Base-by-base conservation (phyloP, 495 filamentous ascomycete species). In the Cercophora newfieldiana region DNA sequence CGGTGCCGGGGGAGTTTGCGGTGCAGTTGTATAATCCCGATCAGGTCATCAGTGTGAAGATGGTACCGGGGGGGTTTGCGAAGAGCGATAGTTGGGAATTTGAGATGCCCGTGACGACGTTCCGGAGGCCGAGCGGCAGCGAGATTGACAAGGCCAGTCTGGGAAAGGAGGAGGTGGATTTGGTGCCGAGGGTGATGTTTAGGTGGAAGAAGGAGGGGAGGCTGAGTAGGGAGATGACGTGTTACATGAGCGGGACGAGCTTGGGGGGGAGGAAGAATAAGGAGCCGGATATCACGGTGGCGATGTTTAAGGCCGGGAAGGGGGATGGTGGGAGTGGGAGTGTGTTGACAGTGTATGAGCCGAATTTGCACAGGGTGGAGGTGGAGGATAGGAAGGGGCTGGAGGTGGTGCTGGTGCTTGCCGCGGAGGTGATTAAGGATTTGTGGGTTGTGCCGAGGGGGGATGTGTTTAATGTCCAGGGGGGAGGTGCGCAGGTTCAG, bases 11-110 rank as follows among this genome's bases (percentile, higher is more conserved):
- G 50, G 84, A 85, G 58, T 97, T 98, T 75, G 83, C 84, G 19
- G 84, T 98, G 60, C 90, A 94, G 68, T 88, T 99, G 12, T 98
- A 97, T 84, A 93, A 97, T 72, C 95, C 95, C 0, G 94, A 97
- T 79, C 94, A 96, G 75, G 81, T 90, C 66, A 80, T 98, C 28
- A 61, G 79, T 0, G 82, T 98, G 50, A 87, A 82, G 73, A 85
- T 91, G 74, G 85, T 90, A 64, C 80, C 87, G 49, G 90, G 90
- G 59, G 83, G 86, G 59, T 96, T 91, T 91, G 91, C 89, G 69
- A 87, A 87, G 55, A 88, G 87, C 26, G 86, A 91, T 24, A 85
- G 83, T 56, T 99, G 94, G 88, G 91, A 94, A 63, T 99, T 99
- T 75, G 91, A 94, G 72, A 89, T 99, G 81, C 95, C 95, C 0